Conservation (phyloP, 2,329 filamentous ascomycete genomes). For the Sporothrix brasiliensis region DNA sequence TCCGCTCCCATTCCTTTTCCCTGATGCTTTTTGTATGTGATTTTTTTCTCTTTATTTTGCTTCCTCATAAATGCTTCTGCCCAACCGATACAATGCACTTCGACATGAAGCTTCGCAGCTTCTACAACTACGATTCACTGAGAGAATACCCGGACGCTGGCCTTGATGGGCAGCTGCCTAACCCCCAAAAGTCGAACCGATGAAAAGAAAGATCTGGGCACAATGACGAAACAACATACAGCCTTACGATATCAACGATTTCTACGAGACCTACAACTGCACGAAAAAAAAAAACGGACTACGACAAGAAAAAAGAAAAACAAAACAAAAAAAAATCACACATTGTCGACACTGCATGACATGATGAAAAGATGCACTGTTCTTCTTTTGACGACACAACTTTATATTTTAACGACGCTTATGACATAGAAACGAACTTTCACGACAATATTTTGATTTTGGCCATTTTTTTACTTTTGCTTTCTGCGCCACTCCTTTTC, state of each 20-base stretch:
- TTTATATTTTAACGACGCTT: slow-evolving; percentile 24
- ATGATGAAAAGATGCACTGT: slow-evolving; percentile 8
- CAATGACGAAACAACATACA: slow-evolving; percentile 23
- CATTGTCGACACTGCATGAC: not conserved
- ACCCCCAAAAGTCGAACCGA: slow-evolving; percentile 14
- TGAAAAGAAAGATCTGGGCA: slow-evolving; percentile 6
- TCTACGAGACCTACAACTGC: not conserved
- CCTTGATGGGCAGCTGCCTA: slow-evolving; percentile 26
- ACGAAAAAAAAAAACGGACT: not conserved
- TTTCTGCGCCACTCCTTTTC: not conserved
- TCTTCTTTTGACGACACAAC: slow-evolving; percentile 22
- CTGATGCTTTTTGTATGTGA: slow-evolving; percentile 14
- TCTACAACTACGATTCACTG: slow-evolving; percentile 33
- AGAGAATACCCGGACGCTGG: slow-evolving; percentile 38
- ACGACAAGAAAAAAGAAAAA: not conserved
- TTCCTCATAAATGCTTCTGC: slow-evolving; percentile 3
- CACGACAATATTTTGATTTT: slow-evolving; percentile 20
- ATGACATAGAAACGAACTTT: slow-evolving; percentile 32
- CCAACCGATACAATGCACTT: slow-evolving; percentile 40
- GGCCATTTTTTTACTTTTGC: not conserved
- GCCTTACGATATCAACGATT: slow-evolving; percentile 1
- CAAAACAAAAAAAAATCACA: slow-evolving; percentile 4
- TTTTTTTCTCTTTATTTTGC: slow-evolving; percentile 19
- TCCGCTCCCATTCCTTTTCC: not conserved
- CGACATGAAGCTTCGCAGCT: slow-evolving; percentile 45